Conservation (phyloP, 2,329 filamentous ascomycete genomes). For the Neodidymelliopsis sp. region DNA sequence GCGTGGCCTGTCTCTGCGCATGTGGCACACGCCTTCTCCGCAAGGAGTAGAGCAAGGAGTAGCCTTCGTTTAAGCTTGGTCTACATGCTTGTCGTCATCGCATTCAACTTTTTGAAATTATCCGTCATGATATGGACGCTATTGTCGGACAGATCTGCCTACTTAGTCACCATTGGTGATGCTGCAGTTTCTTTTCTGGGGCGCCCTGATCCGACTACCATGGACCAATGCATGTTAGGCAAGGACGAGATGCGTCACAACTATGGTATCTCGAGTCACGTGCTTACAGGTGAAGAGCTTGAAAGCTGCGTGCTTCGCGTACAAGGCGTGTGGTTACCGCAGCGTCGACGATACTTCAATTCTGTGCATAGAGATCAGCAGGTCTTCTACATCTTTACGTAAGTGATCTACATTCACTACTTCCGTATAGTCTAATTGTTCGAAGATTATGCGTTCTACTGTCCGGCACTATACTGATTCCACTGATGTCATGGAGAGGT, state of each 20-base stretch:
- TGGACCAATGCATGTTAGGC: not conserved
- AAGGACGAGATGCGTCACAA: constrained; percentile 1
- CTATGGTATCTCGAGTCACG: not conserved
- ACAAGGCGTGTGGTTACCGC: constrained; percentile 1
- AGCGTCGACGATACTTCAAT: not conserved
- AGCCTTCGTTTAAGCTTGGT: constrained; percentile 26
- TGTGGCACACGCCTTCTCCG: constrained; percentile 16
- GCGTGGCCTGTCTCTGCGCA: not conserved
- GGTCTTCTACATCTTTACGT: constrained; percentile 5
- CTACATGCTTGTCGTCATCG: constrained; percentile 28
- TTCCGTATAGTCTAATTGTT: not conserved
- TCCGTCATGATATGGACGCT: constrained; percentile 21
- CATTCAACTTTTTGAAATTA: constrained; percentile 28
- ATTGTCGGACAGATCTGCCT: constrained; percentile 12
- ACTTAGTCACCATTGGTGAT: constrained; percentile 31
- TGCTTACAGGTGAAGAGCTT: not conserved
- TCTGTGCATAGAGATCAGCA: not conserved
- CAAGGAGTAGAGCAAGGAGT: not conserved
- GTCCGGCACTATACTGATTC: not conserved
- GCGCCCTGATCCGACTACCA: constrained; percentile 15
- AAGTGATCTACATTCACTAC: not conserved
- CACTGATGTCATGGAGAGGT: not conserved
- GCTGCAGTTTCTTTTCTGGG: constrained; percentile 26
- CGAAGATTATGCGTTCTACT: constrained; percentile 2
- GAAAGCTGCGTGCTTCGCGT: not conserved